Base-by-base conservation (phyloP, 176 grass and related monocot species). In the Musa itinerans region DNA sequence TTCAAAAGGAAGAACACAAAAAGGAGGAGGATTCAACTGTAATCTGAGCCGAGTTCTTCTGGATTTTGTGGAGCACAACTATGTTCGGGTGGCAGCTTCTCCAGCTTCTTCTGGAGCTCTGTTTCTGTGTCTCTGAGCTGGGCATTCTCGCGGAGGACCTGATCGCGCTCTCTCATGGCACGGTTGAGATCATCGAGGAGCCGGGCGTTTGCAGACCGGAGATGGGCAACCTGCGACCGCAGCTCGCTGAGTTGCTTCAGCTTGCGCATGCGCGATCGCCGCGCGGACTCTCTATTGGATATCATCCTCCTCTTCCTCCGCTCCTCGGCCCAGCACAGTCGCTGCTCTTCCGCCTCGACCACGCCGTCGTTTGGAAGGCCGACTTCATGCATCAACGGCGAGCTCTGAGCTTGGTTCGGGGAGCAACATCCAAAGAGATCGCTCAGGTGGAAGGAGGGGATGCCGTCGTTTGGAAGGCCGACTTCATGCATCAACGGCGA, bases 231-330 rank as follows among this genome's bases (percentile, higher is more conserved):
- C 73, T 83, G 83, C 1, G 83, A 63, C 22, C 84, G 80, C 64
- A 94, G 76, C 5, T 94, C 95, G 11, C 71, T 78, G 54, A 99
- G 43, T 14, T 81, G 88, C 78, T 80, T 83, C 91, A 89, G 88
- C 89, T 91, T 99, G 65, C 95, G 65, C 83, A 92, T 83, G 16
- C 95, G 90, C 0, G 95, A 94, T 62, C 95, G 87, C 56, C 71
- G 78, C 6, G 95, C 95, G 0, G 95, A 99, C 84, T 94, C 90
- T 25, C 95, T 83, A 81, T 99, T 99, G 1, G 95, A 99, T 19
- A 84, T 86, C 26, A 99, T 77, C 69, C 95, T 78, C 76, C 88
- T 82, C 73, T 55, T 89, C 83, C 80, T 89, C 84, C 84, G 86
- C 78, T 98, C 88, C 27, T 93, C 86, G 14, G 78, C 85, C 26